Base-by-base conservation (phyloP, 345 rosid genomes). In the Noccaea bulbosa region DNA sequence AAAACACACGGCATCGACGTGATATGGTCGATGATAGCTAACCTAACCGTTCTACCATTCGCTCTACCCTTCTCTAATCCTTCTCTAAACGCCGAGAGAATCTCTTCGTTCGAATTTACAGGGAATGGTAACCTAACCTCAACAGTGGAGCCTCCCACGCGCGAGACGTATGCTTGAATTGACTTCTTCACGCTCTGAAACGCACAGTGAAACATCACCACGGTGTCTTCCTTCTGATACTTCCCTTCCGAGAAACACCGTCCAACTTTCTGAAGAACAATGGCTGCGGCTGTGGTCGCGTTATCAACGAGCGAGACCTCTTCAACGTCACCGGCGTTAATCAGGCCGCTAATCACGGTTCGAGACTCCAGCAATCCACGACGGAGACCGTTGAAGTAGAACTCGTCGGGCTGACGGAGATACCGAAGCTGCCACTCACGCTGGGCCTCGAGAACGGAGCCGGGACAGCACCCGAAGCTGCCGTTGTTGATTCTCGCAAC, bases 231-330 rank as follows among this genome's bases (percentile, higher is more conserved):
- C 59, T 48, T 67, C 32, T 60, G 24, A 11, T 82, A 89, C 69
- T 46, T 84, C 6, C 96, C 91, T 5, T 83, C 84, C 2, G 85
- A 61, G 61, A 87, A 90, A 41, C 80, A 55, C 11, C 93, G 78
- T 9, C 96, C 89, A 0, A 86, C 75, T 57, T 80, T 86, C 69
- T 90, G 93, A 45, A 90, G 88, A 12, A 90, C 88, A 62, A 90
- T 90, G 47, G 93, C 91, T 0, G 96, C 91, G 1, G 89, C 93
- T 8, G 93, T 90, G 12, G 96, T 87, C 24, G 91, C 96, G 75
- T 86, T 87, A 61, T 90, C 93, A 12, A 90, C 79, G 12, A 90
- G 83, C n/a, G 96, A 90, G 33, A 90, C 81, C 76, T 89, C 91
- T 2, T 81, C 86, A 1, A 89, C 86, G 24, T 86, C 79, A 39